phyloP scores from a whole-genome alignment of 2,329 filamentous ascomycete genomes.

The Fusarium multiceps region DNA sequence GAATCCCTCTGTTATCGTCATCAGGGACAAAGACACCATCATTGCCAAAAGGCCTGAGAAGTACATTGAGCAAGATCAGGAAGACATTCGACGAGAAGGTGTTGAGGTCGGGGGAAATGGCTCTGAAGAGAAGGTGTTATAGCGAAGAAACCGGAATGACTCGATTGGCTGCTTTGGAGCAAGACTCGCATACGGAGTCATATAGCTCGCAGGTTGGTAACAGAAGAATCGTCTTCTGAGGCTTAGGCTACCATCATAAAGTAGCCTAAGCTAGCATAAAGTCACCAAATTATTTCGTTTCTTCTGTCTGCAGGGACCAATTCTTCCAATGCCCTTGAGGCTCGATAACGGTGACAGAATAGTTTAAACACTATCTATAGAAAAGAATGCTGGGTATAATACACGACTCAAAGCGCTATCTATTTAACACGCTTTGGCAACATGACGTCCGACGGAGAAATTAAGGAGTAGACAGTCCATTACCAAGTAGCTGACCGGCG shows the following conservation, averaged over 20 bases:
- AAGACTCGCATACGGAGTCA: neutral
- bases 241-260: too few relatives aligned
- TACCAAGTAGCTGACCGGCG: too few relatives aligned
- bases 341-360: neutral
- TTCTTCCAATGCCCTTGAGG: too few relatives aligned
- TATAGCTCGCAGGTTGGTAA: too few relatives aligned
- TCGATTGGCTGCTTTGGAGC: neutral
- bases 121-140: slow-evolving; percentile 3
- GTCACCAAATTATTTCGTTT: too few relatives aligned
- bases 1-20: slow-evolving; percentile 57
- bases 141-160: neutral
- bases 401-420: neutral
- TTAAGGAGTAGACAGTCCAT: too few relatives aligned
- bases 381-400: neutral
- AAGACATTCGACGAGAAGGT: slow-evolving; percentile 10
- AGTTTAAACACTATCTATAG: neutral
- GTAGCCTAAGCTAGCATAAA: too few relatives aligned
- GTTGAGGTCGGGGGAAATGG: neutral
- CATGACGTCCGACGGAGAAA: too few relatives aligned
- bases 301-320: too few relatives aligned
- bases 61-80: slow-evolving; percentile 23
- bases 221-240: too few relatives aligned
- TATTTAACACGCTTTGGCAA: neutral
- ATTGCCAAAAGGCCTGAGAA: slow-evolving; percentile 47
- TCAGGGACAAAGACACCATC: slow-evolving; percentile 60